Evolutionary conservation across 2,329 filamentous ascomycete genomes (phyloP), one percentile per base, ranked within the genome.

Genomic region (Aspergillus udagawae): DNA sequence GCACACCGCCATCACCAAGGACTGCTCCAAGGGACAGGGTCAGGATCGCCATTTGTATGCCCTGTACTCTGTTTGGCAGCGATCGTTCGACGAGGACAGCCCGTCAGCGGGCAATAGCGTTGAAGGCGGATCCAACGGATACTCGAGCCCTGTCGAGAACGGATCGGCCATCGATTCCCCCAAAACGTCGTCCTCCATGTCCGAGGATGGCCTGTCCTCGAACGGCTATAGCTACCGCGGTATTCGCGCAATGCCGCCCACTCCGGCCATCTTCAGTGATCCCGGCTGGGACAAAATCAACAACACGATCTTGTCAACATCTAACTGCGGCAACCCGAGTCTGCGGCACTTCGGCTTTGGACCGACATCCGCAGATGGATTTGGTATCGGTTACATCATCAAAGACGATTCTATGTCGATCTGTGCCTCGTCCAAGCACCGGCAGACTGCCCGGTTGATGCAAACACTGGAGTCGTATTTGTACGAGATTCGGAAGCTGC

Each of bases 361-460:
- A 0, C 94, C 94, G 1, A 96, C 93, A 0, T 93, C 90, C 0
- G 93, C 87, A 2, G 92, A 97, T 63, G 94, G 94, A 0, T 97
- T 97, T 70, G 94, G 94, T 29, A 97, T 99, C 55, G 94, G 94
- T 2, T 99, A 99, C 78, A 97, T 99, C 68, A 97, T 99, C 83
- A 99, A 99, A 76, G 91, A 95, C 64, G 90, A 94, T 53, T 84
- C 86, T 51, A 90, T 97, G 59, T 91, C 88, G 49, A 93, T 99
- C 60, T 97, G 94, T 73, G 92, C 92, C 0, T 90, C 88, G 14
- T 94, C 89, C 68, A 97, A 97, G 76, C 94, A 99, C 73, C 81
- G 94, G 44, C 94, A 99, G 77, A 99, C 94, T 0, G 86, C 86
- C 65, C 87, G 94, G 5, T 95, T 94, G 70, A 86, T 97, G 59